Conservation (phyloP, 148 eudicot genomes). For the Cornus florida region DNA sequence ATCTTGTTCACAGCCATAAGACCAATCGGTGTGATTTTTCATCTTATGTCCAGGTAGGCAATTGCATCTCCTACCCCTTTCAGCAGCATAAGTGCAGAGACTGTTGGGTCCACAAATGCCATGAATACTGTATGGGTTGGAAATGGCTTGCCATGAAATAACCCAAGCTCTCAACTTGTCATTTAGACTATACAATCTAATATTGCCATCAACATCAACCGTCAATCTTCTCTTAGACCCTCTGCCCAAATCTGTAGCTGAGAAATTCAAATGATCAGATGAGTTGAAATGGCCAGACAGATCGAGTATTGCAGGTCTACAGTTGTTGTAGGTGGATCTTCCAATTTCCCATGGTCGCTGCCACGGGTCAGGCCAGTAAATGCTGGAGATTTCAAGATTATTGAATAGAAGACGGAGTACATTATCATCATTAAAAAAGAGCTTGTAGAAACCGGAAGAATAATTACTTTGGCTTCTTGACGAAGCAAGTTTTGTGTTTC, state of each 20-base stretch:
- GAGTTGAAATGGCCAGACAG: slow-evolving; percentile 15
- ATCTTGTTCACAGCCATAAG: slow-evolving; percentile 15
- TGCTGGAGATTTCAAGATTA: slow-evolving; percentile 16
- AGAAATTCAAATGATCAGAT: slow-evolving; percentile 7
- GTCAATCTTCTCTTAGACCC: slow-evolving; percentile 21
- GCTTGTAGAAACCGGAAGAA: slow-evolving; percentile 26
- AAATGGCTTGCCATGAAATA: slow-evolving; percentile 2
- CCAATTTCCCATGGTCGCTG: not conserved
- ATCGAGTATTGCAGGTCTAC: slow-evolving; percentile 14
- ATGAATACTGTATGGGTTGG: not conserved
- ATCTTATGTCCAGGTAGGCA: slow-evolving; percentile 15
- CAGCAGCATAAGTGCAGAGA: slow-evolving; percentile 8
- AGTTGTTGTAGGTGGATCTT: slow-evolving; percentile 10
- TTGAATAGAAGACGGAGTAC: slow-evolving; percentile 14
- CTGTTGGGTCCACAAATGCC: slow-evolving; percentile 18
- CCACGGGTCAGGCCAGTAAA: slow-evolving; percentile 25
- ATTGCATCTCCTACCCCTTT: slow-evolving; percentile 11
- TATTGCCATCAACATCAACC: slow-evolving; percentile 14
- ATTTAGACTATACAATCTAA: slow-evolving; percentile 18
- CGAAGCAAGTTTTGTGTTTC: slow-evolving; percentile 15
- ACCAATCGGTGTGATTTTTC: slow-evolving; percentile 16
- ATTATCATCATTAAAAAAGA: slow-evolving; percentile 22
- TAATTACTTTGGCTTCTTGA: slow-evolving; percentile 14
- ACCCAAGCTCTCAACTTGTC: not conserved
- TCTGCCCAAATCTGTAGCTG: slow-evolving; percentile 10